Conservation (phyloP, 2,329 filamentous ascomycete genomes). For the Clonostachys byssicola region DNA sequence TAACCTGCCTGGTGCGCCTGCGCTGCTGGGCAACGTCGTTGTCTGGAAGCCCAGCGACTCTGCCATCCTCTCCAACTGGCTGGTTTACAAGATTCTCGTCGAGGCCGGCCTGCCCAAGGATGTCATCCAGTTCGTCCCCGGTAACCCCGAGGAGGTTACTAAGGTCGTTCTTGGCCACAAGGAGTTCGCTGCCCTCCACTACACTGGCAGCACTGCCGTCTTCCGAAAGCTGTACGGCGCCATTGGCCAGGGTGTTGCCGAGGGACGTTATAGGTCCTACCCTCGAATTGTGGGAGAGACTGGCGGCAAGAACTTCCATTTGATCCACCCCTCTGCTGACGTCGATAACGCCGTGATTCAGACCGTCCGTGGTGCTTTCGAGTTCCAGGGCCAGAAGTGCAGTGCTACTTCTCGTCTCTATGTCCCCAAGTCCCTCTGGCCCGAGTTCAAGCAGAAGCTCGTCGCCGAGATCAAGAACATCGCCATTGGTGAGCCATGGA, state of each 20-base stretch:
- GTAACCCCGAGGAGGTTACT: slow-evolving; percentile 81
- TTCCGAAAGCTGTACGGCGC: slow-evolving; percentile 86
- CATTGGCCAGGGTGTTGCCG: slow-evolving; percentile 76
- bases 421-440: slow-evolving; percentile 71
- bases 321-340: slow-evolving; percentile 75
- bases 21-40: slow-evolving; percentile 89
- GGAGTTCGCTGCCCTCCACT: slow-evolving; percentile 88
- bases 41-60: slow-evolving; percentile 95
- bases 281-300: slow-evolving; percentile 88
- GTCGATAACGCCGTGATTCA: slow-evolving; percentile 75
- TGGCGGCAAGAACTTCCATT: slow-evolving; percentile 90
- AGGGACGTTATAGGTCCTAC: slow-evolving; percentile 80
- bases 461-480: slow-evolving; percentile 66
- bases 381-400: slow-evolving; percentile 91
- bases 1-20: slow-evolving; percentile 79
- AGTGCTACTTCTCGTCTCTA: slow-evolving; percentile 79
- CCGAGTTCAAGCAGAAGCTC: slow-evolving; percentile 64
- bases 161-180: slow-evolving; percentile 70
- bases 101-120: slow-evolving; percentile 87
- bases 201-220: slow-evolving; percentile 87
- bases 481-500: slow-evolving; percentile 63
- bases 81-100: slow-evolving; percentile 84
- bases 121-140: slow-evolving; percentile 91
- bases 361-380: slow-evolving; percentile 82
- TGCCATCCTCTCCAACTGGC: slow-evolving; percentile 85